Base-by-base conservation (phyloP, 768 basidiomycete species). In the Crepidotus variabilis region DNA sequence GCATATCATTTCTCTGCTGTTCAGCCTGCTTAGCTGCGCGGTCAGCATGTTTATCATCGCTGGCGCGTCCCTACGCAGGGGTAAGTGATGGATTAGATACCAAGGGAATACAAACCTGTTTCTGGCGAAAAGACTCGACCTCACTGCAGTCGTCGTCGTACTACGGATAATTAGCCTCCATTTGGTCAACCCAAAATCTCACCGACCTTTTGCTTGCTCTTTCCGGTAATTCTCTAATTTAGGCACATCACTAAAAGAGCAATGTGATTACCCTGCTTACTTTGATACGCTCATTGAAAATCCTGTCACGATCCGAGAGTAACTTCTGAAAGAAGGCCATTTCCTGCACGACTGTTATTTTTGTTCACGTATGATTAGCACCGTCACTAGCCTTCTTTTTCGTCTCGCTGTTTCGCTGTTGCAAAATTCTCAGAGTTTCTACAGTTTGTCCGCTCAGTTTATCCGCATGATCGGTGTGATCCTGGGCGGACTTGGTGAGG, bases 81-180 rank as follows among this genome's bases (percentile, higher is more conserved):
- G 39, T 59, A 57, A 58, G 43, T 39, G 20, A 57, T 50, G 50
- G 35, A 54, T 51, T 23, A 63, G 16, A 57, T 50, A 43, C 43
- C 28, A 57, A 49, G 28, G n/a, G 43, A 24, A 32, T 10, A 52
- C 60, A 64, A 66, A 81, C 91, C 82, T 92, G 90, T 71, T 92
- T 93, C 75, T 90, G 88, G 50, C 88, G 85, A 63, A 83, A 80
- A 20, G 77, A 68, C 63, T 90, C 88, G 20, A 88, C 81, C 67
- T 92, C 90, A 14, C 65, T 64, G 66, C 92, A 93, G 61, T 90
- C 85, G 24, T 85, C 86, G 61, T 92, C 87, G 63, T 93, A 93
- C 91, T 93, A 59, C 21, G 22, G 47, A 24, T 24, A 45, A 65
- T 56, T 71, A 73, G 54, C 56, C 67, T 67, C 69, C 50, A 53